Percentiles rank a stretch among this genome's conserved stretches.
Evolutionary conservation across 2,329 filamentous ascomycete genomes (phyloP).

Genomic region (Huntiella decipiens): DNA sequence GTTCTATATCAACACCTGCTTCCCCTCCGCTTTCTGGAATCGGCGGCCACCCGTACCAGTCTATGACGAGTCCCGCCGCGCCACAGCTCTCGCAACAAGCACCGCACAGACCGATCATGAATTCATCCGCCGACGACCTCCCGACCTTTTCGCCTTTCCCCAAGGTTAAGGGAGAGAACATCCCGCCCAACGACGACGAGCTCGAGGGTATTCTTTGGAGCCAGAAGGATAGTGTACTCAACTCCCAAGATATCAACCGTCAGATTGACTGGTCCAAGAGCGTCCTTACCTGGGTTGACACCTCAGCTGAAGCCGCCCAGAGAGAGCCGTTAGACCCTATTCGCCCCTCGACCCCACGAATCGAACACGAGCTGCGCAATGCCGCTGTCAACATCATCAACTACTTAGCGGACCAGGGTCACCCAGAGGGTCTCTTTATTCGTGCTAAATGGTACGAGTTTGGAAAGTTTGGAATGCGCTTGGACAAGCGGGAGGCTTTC

Average conservation of each 20-base stretch:
- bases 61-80: conserved; percentile 18
- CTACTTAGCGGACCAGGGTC: conserved; percentile 76
- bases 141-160: conserved; percentile 88
- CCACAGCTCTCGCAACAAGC: conserved; percentile 9
- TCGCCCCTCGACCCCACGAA: conserved; percentile 60
- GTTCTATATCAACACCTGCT: conserved; percentile 23
- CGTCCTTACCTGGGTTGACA: conserved; percentile 72
- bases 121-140: conserved; percentile 21
- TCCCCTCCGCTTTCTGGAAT: conserved; percentile 16
- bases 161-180: conserved; percentile 65
- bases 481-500: conserved; percentile 92
- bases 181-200: conserved; percentile 85
- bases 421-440: conserved; percentile 89
- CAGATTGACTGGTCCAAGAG: conserved; percentile 95
- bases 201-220: conserved; percentile 79
- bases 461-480: conserved; percentile 76
- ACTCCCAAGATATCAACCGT: conserved; percentile 88
- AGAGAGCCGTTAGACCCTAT: conserved; percentile 35
- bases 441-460: conserved; percentile 95
- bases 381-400: conserved; percentile 85
- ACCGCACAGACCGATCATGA: conserved; percentile 3
- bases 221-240: conserved; percentile 64
- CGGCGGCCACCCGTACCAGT: conserved; percentile 19
- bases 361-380: conserved; percentile 70
- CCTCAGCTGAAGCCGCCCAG: conserved; percentile 56